A percentile compares a stretch with the other conserved stretches of the same genome.
phyloP scores from a whole-genome alignment of 2,329 filamentous ascomycete genomes.

The Nothophaeocryptopus gaeumannii region DNA sequence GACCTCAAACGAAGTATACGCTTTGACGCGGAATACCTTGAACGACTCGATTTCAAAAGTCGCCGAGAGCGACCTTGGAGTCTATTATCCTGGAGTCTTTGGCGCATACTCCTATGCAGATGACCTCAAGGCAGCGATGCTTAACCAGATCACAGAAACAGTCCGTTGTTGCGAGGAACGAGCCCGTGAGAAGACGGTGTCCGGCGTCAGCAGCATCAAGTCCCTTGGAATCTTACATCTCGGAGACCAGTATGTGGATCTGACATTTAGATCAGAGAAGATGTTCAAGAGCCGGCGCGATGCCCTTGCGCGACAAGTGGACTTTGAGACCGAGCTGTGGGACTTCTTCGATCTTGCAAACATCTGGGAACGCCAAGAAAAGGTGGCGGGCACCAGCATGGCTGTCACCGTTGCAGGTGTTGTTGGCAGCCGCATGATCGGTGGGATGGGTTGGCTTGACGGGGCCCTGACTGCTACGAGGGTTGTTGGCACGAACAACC shows the following conservation, averaged over 20 bases:
- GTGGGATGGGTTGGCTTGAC: constrained; percentile 85
- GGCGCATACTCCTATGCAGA: constrained; percentile 89
- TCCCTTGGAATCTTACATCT: constrained; percentile 84
- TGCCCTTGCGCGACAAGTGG: constrained; percentile 75
- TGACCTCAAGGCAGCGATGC: constrained; percentile 86
- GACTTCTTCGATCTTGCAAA: constrained; percentile 90
- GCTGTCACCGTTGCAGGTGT: constrained; percentile 88
- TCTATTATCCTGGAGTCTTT: constrained; percentile 82
- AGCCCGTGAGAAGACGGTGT: constrained; percentile 72
- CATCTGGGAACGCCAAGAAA: constrained; percentile 86
- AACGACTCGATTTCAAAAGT: constrained; percentile 72
- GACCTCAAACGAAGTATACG: constrained; percentile 81
- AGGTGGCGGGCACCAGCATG: constrained; percentile 90
- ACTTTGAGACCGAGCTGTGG: constrained; percentile 81
- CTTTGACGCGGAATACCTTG: constrained; percentile 73
- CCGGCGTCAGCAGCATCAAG: constrained; percentile 83
- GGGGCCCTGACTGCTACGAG: constrained; percentile 78
- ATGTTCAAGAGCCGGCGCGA: constrained; percentile 91
- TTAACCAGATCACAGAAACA: constrained; percentile 77
- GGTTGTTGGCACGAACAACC: constrained; percentile 74
- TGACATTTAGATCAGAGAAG: constrained; percentile 84
- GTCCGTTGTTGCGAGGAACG: constrained; percentile 80
- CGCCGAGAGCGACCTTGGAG: constrained; percentile 73
- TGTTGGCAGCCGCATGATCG: constrained; percentile 75
- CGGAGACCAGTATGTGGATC: constrained; percentile 78